Base-by-base conservation (phyloP, 208 protist genomes). In the Strigomonas culicis region DNA sequence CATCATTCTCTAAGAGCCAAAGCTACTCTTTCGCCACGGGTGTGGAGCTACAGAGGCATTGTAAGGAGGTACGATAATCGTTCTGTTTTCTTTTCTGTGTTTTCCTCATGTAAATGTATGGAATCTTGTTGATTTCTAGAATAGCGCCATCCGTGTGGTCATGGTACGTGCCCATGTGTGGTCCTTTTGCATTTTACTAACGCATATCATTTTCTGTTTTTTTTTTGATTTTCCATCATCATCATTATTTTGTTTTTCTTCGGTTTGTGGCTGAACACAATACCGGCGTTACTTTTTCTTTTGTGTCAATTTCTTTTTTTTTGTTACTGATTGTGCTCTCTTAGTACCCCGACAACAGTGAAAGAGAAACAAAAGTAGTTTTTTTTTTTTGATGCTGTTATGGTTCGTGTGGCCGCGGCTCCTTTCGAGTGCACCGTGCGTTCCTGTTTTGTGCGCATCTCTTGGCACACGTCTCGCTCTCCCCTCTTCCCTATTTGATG, bases 91-190 rank as follows among this genome's bases (percentile, higher is more conserved):
- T 22, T 53, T 52, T 75, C 10, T 65, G 58, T 59, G 55, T 65
- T 65, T 59, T 71, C 51, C 19, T 59, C 32, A 24, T 63, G 27
- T n/a, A n/a, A n/a, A n/a, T n/a, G n/a, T n/a, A n/a, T n/a, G n/a
- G n/a, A n/a, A n/a, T n/a, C n/a, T n/a, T n/a, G n/a, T n/a, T n/a
- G n/a, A n/a, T n/a, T n/a, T n/a, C n/a, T n/a, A n/a, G n/a, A n/a
- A n/a, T n/a, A n/a, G n/a, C n/a, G n/a, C n/a, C n/a, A n/a, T n/a
- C n/a, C n/a, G n/a, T n/a, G n/a, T n/a, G n/a, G n/a, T n/a, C n/a
- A n/a, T n/a, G n/a, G n/a, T n/a, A n/a, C n/a, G n/a, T n/a, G n/a
- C n/a, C n/a, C n/a, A n/a, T n/a, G n/a, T n/a, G n/a, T n/a, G n/a
- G n/a, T n/a, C n/a, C n/a, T n/a, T n/a, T n/a, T n/a, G n/a, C n/a